Evolutionary conservation across 768 basidiomycete genomes (phyloP).

Genomic region (Tulasnella sp.): DNA sequence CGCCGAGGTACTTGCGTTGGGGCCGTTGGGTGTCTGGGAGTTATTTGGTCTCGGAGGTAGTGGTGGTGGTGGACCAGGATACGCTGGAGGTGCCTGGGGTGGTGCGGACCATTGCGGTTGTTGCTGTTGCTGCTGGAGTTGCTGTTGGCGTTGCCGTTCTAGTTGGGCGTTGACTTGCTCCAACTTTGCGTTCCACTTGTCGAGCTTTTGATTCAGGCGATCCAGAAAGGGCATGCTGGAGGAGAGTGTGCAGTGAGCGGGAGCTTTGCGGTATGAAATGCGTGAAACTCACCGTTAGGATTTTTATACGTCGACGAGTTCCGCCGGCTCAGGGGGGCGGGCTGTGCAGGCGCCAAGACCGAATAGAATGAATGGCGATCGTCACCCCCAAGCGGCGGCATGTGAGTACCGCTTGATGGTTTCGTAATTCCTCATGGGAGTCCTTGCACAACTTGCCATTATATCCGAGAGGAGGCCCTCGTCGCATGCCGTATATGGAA

Average conservation of each 20-base stretch:
- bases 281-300: neutral
- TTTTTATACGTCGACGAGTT: neutral
- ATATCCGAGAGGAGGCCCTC: neutral
- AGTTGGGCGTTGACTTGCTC: neutral
- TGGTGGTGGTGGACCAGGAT: slow-evolving; percentile 1
- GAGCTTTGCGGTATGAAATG: neutral
- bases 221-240: neutral
- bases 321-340: neutral
- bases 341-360: neutral
- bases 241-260: neutral
- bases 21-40: neutral
- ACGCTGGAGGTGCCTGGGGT: neutral
- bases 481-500: neutral
- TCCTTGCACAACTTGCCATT: neutral
- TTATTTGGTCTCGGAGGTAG: neutral
- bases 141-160: neutral
- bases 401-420: neutral
- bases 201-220: neutral
- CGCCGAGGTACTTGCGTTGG: neutral
- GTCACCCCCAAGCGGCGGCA: neutral
- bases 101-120: neutral
- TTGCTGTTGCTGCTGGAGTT: neutral
- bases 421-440: slow-evolving; percentile 1
- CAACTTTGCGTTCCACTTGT: neutral
- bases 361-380: neutral